Base-by-base conservation (phyloP, 805 yeast genomes). In the Starmera quercuum region DNA sequence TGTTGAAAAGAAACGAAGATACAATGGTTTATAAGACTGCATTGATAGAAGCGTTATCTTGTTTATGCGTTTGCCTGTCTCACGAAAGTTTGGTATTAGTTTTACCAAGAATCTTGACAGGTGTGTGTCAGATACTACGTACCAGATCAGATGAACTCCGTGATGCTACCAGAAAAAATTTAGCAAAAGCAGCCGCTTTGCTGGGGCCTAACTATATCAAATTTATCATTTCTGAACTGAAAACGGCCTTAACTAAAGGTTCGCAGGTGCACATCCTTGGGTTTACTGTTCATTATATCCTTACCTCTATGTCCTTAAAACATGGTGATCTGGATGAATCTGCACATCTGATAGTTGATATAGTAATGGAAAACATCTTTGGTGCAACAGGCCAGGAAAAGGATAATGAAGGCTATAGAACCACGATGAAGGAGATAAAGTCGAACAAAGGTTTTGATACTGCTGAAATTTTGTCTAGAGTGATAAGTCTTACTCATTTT, bases 331-430 rank as follows among this genome's bases (percentile, higher is more conserved):
- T 90, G 28, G 92, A 87, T 54, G 78, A 73, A 11, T 66, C 75
- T 9, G 73, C 80, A 4, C 61, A 61, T 2, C 46, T 80, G 35
- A 59, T 88, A 10, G 78, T 80, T 44, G 77, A 74, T 16, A 64
- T 86, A 12, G 67, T 88, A 16, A 90, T 90, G 95, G 95, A 87
- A 50, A 96, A 90, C 50, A 71, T 78, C 4, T 88, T 92, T 56
- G 98, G 98, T 17, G 72, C 80, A 8, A 83, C 95, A 4, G 95
- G 95, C 23, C 82, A 81, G 51, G 97, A 92, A 50, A 90, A 92
- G 53, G 97, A 92, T 43, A 88, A 92, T 5, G 97, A 87, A 40
- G 95, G 87, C 14, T 90, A 92, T 50, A 73, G 73, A 33, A 78
- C 84, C 20, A 77, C 79, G 40, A 83, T 87, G 77, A 83, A 82